Evolutionary conservation across 2,329 filamentous ascomycete genomes (phyloP), one percentile per base, ranked within the genome.

Genomic region (Endothia cerciana): DNA sequence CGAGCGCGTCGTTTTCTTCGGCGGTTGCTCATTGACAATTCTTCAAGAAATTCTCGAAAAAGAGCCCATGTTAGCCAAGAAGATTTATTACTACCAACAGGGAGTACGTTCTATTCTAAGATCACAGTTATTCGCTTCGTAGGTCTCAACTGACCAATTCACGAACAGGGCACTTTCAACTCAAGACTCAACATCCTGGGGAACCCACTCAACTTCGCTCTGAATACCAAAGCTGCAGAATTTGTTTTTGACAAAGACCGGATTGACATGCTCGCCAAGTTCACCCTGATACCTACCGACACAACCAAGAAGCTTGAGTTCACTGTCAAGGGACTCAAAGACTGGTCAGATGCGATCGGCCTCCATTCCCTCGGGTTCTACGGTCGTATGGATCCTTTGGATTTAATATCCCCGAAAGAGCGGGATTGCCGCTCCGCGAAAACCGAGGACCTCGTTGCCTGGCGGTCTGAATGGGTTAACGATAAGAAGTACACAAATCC

Each of bases 171-270:
- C 1, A 68, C 66, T 1, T 68, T 68, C 40, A 59, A 68, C 64
- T 56, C 64, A 4, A 59, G 53, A 11, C 60, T 68, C 38, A 68
- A 68, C 30, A 68, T 68, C 13, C 61, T 68, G n/a, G 66, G 66
- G n/a, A 68, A 68, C 11, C 66, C 66, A 41, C 65, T 66, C 49
- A 68, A 68, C 41, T 68, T 68, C 25, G 64, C 66, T 25, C 55
- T 68, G 2, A 63, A 68, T 47, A 60, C 64, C 19, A n/a, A 41
- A 30, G 66, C 66, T 17, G 66, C 66, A 10, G 36, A 66, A 30
- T 68, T 53, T 38, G 64, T 68, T 7, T 68, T 68, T 33, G 6
- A 30, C 7, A 38, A 47, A 13, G 1, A 17, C 3, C 43, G 65
- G 25, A 19, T 43, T 28, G 57, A 28, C 3, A 64, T 49, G 41